A percentile compares a stretch with the other conserved stretches of the same genome.
phyloP scores from a whole-genome alignment of 495 filamentous ascomycete genomes.

The Hypoxylon crocopeplum region DNA sequence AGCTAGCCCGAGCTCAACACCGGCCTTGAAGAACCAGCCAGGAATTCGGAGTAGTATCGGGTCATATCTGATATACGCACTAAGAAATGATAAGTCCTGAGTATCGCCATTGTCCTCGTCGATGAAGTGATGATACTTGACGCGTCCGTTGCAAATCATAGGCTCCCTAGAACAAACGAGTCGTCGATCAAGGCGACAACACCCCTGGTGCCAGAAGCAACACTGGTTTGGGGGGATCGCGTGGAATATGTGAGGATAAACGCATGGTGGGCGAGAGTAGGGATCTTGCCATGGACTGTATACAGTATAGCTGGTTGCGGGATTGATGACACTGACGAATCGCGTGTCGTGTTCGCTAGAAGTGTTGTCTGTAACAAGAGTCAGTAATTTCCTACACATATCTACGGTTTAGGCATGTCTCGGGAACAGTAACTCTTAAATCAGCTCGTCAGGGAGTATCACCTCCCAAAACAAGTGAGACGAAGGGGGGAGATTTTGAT shows the following conservation, averaged over 20 bases:
- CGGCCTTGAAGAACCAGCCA: conserved; percentile 19
- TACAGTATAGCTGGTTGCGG: conserved; percentile 25
- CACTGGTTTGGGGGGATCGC: background rate
- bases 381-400: too few species aligned
- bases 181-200: conserved; percentile 18
- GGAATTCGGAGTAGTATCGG: background rate
- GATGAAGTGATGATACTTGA: conserved; percentile 30
- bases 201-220: conserved; percentile 21
- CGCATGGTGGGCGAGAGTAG: background rate
- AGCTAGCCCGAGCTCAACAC: conserved; percentile 17
- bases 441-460: too few species aligned
- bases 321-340: conserved; percentile 15
- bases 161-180: background rate
- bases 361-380: conserved; percentile 23
- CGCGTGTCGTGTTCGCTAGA: conserved; percentile 23
- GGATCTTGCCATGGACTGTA: conserved; percentile 30
- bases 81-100: conserved; percentile 1
- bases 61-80: background rate
- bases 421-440: too few species aligned
- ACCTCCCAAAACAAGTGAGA: too few species aligned
- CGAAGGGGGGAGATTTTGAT: too few species aligned
- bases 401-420: too few species aligned
- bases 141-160: background rate
- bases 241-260: background rate
- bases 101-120: conserved; percentile 1